Evolutionary conservation across 2,329 filamentous ascomycete genomes (phyloP), one percentile per base, ranked within the genome.

Genomic region (Pyricularia grisea): DNA sequence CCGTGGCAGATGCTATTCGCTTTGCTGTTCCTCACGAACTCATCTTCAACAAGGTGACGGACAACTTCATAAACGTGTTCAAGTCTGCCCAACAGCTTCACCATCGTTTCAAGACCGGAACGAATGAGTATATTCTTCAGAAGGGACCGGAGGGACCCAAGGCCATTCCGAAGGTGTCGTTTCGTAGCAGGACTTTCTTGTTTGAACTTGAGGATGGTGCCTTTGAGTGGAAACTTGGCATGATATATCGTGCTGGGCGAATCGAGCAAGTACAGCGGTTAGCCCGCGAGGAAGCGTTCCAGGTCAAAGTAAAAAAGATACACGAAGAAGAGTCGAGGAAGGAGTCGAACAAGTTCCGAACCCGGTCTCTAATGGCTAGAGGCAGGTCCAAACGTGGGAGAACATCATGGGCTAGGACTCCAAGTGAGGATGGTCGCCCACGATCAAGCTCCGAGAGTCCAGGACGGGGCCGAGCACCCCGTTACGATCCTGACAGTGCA

Each of bases 171-270:
- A 94, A 92, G 75, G 83, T 99, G 27, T 94, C 93, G 0, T 73
- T 99, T 11, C 88, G 93, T 67, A 91, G 90, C 68, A 91, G 92
- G 74, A 92, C 91, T 5, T 83, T 99, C 28, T 81, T 97, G 2
- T 94, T 99, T 70, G 94, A 98, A 75, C 84, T 99, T 50, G 95
- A 99, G 79, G 95, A 99, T 77, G 94, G 95, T 67, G 90, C 92
- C 0, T 99, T 99, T 75, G 95, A 99, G 77, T 99, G 94, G 92
- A 98, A 97, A 77, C 83, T 99, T 11, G 93, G 94, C 20, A 89
- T 93, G 75, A 99, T 99, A 67, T 99, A 98, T 77, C 89, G 94
- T 36, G 88, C 92, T 65, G 95, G 96, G 0, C 84, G 94, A 25
- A 83, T 94, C 69, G 95, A 99, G 78, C 94, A 98, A 78, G 90